Base-by-base conservation (phyloP, 139 green algal species). In the Volvox reticuliferus region DNA sequence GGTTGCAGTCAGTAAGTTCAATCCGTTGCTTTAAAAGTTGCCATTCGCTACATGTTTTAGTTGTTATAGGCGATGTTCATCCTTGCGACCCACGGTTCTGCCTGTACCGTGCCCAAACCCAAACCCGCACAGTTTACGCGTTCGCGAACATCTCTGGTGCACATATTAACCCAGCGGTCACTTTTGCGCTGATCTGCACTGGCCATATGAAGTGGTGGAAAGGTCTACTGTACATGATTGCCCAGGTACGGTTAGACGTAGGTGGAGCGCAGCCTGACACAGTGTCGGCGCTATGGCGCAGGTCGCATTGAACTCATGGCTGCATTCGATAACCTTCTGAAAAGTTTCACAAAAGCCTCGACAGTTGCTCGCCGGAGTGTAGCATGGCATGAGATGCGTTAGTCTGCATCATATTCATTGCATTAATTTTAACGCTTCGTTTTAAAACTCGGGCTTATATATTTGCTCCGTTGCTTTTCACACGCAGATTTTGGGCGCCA, bases 151-250 rank as follows among this genome's bases (percentile, higher is more conserved):
- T 97, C 0, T 95, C 89, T 33, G 96, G 96, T 9, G 96, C 94
- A 0, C 96, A 98, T 89, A 92, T 98, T 20, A 98, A 98, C 90
- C 96, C 96, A 2, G 94, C 96, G 21, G 96, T 97, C 19, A 96
- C 93, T 3, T 95, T 97, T 75, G 95, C 95, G 1, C 94, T 95
- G n/a, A 97, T 96, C 44, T 95, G 96, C 86, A 97, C 93, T 36
- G 96, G 96, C 0, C 96, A 98, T 93, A 95, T 95, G 85, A 95
- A 93, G 81, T 97, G 95, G 96, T 93, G 91, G 92, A 94, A 94
- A 37, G 95, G 94, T 12, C 92, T 96, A 35, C 86, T 96, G 65
- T 98, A 98, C 90, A 95, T 96, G 88, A 69, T 92, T 21, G 93
- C 94, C 12, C 96, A 98, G 94, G 92, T 97, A 83, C 1, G 94